Base-by-base conservation (phyloP, 805 yeast genomes). In the Pichia cephalocereana region DNA sequence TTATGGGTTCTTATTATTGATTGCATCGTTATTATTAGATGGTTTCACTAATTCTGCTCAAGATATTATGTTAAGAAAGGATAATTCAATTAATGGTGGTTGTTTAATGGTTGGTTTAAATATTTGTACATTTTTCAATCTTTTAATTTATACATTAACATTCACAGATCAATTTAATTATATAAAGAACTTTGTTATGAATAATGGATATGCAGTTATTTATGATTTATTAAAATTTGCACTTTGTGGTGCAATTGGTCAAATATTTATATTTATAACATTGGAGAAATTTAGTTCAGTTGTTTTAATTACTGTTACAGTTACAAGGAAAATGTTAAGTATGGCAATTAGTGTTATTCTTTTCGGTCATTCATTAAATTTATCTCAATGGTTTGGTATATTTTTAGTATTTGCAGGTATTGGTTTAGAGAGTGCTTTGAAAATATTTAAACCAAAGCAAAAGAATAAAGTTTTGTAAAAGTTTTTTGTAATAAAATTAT, bases 11-110 rank as follows among this genome's bases (percentile, higher is more conserved):
- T 3, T 15, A 15, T 15, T 34, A 12, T 34, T 34, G 15, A 3
- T 34, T 15, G 15, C 37, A 34, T 85, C 93, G 38, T 74, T 93
- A 64, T 64, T 91, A 18, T 70, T 93, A 31, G 99, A 91, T 64
- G 99, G 99, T 1, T 69, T 90, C 49, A 90, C 96, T 23, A 93
- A 91, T 67, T 86, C 96, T 3, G 82, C 96, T 0, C 99, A 91
- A 65, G 99, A 91, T 66, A 80, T 83, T 48, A 65, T 93, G 62
- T 83, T 91, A 64, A 76, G 59, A 30, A 60, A 58, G 46, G 58
- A 61, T 14, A 34, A 43, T 3, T 47, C 50, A 23, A 68, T 90
- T 40, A 80, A 93, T 0, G 98, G 97, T 2, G 91, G 91, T 2
- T 90, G 83, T 57, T 70, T 93, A 61, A 91, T 93, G 96, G 74